Evolutionary conservation across 208 protist genomes (phyloP).

Genomic region (Wallacemonas collosoma): DNA sequence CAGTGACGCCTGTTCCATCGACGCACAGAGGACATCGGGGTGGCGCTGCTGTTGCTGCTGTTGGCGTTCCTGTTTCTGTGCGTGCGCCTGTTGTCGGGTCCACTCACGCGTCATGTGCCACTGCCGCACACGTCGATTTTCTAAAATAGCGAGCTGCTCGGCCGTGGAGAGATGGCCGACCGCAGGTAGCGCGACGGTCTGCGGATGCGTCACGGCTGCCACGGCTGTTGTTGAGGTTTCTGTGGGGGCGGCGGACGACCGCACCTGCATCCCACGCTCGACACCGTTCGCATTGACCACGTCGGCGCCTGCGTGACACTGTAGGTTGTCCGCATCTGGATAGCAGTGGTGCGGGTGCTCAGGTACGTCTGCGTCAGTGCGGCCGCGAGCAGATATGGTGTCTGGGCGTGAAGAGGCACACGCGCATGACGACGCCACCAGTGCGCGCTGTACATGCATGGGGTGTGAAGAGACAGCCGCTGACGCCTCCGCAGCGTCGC

Average conservation of each 20-base stretch:
- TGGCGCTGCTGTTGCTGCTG: neutral
- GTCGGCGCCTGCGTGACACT: neutral
- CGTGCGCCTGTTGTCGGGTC: neutral
- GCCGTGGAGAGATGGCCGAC: constrained; percentile 29
- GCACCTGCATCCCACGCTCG: no score
- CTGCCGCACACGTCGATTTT: constrained; percentile 50
- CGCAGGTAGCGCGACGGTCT: neutral
- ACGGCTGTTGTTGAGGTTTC: no score
- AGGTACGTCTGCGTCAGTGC: neutral
- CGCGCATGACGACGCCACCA: neutral
- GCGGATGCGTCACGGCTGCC: no score
- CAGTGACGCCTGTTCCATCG: no score
- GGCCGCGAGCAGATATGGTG: neutral
- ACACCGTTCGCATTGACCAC: no score
- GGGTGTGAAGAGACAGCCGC: no score
- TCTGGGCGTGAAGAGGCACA: neutral
- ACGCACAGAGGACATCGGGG: no score
- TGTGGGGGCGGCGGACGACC: no score
- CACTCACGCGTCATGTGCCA: constrained; percentile 26
- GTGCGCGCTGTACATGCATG: no score
- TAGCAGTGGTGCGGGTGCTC: neutral
- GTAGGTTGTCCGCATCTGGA: neutral
- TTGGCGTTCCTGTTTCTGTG: neutral
- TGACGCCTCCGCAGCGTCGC: no score
- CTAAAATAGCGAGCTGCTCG: constrained; percentile 50